phyloP scores from a whole-genome alignment of 345 rosid species.

The Citrus cavaleriei region DNA sequence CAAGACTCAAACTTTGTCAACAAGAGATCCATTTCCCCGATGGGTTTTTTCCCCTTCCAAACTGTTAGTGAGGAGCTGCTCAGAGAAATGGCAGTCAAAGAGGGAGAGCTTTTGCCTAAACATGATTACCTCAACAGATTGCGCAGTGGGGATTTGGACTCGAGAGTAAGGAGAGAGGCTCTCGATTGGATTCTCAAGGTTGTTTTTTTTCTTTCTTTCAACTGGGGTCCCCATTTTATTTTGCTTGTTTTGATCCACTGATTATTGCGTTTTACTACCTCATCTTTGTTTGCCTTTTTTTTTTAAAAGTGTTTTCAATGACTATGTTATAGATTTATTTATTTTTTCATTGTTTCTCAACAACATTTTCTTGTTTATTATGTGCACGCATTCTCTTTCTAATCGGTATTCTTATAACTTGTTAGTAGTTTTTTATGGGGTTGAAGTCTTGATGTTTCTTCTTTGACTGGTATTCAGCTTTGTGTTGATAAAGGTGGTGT shows the following conservation, averaged over 20 bases:
- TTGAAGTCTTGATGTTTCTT: conserved; percentile 6
- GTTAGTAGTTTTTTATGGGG: neutral
- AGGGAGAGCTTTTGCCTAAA: conserved; percentile 48
- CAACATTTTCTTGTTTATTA: neutral
- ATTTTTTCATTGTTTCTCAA: conserved; percentile 6
- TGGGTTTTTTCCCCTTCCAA: conserved; percentile 38
- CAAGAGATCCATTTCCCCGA: conserved; percentile 27
- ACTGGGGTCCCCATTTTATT: neutral
- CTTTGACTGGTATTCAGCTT: neutral
- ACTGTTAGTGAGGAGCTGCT: conserved; percentile 40
- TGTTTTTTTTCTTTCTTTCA: neutral
- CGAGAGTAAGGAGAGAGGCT: conserved; percentile 50
- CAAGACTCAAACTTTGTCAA: conserved; percentile 20
- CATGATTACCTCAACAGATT: conserved; percentile 55
- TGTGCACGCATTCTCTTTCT: neutral
- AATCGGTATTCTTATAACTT: conserved; percentile 1
- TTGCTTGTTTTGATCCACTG: conserved; percentile 17
- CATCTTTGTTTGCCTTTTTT: neutral
- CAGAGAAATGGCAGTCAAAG: conserved; percentile 56
- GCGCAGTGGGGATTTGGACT: conserved; percentile 49
- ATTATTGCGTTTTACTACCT: neutral
- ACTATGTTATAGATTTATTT: conserved; percentile 2
- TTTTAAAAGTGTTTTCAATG: neutral
- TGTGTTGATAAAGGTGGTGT: neutral
- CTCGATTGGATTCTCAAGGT: conserved; percentile 74